Evolutionary conservation across 345 rosid genomes (phyloP).

Genomic region (Capsella bursapastoris): DNA sequence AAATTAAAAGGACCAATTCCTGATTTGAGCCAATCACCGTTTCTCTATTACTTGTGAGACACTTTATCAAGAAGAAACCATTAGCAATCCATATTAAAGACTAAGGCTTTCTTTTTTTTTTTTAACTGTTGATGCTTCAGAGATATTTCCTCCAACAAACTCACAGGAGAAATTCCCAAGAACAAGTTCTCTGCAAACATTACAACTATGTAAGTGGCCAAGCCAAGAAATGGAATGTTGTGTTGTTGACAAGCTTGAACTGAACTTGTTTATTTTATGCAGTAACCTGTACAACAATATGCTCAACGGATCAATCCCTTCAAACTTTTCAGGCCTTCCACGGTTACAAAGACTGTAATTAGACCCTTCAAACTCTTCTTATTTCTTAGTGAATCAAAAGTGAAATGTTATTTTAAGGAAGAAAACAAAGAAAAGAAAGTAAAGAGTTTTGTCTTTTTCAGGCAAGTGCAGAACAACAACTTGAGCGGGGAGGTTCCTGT

Average conservation of each 20-base stretch:
- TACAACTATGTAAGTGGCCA: constrained; percentile 51
- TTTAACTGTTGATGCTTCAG: constrained; percentile 38
- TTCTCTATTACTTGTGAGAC: constrained; percentile 55
- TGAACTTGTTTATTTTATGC: constrained; percentile 30
- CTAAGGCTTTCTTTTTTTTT: background rate
- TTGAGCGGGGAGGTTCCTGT: constrained; percentile 55
- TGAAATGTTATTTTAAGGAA: background rate
- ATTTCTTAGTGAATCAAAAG: background rate
- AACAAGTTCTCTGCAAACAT: constrained; percentile 51
- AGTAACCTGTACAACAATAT: constrained; percentile 60
- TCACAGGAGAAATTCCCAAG: constrained; percentile 54
- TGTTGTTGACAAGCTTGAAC: constrained; percentile 12
- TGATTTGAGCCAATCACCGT: constrained; percentile 50
- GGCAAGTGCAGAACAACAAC: constrained; percentile 49
- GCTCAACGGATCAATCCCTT: constrained; percentile 62
- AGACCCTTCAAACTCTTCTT: constrained; percentile 27
- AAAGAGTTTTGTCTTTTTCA: constrained; percentile 29
- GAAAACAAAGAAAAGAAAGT: background rate
- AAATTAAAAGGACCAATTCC: constrained; percentile 55
- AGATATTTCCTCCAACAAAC: constrained; percentile 55
- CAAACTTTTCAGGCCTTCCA: constrained; percentile 59
- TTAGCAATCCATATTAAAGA: background rate
- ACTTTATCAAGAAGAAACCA: constrained; percentile 1
- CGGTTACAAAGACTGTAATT: constrained; percentile 60
- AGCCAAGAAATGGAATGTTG: constrained; percentile 23